Percentiles rank a stretch among this genome's conserved stretches.
Evolutionary conservation across 1,284 basidiomycete species (phyloP).

Genomic region (Pseudozyma pruni): DNA sequence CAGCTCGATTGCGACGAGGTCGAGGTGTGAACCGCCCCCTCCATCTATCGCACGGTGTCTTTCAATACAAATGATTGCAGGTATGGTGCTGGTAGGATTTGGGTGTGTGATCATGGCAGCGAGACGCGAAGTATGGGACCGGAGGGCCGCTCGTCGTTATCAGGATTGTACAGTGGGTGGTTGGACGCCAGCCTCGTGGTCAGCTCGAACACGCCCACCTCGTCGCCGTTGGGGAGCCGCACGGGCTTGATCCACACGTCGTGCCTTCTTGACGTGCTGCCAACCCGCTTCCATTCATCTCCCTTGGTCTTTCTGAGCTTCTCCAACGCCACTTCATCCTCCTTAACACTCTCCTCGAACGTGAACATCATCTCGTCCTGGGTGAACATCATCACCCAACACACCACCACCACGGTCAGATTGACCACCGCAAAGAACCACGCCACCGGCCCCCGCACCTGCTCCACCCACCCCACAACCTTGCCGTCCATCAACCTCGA

Average conservation of each 20-base stretch:
- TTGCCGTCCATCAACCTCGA: neutral
- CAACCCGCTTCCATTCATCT: constrained; percentile 9
- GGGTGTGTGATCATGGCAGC: constrained; percentile 14
- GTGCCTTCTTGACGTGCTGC: constrained; percentile 19
- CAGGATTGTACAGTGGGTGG: constrained; percentile 15
- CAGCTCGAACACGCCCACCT: constrained; percentile 9
- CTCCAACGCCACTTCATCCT: constrained; percentile 5
- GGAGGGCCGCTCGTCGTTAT: neutral
- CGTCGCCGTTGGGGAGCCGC: neutral
- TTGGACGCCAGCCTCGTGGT: constrained; percentile 9
- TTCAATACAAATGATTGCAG: no score
- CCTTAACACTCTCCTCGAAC: constrained; percentile 1
- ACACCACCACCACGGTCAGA: constrained; percentile 8
- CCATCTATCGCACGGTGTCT: no score
- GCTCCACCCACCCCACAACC: neutral
- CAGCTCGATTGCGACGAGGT: constrained; percentile 56
- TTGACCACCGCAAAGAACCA: constrained; percentile 24
- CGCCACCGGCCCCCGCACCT: neutral
- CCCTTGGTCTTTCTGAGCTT: neutral
- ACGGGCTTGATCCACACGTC: constrained; percentile 16
- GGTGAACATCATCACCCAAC: constrained; percentile 21
- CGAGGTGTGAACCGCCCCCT: constrained; percentile 10
- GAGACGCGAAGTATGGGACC: constrained; percentile 16
- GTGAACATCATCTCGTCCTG: constrained; percentile 15
- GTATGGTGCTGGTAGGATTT: no score